phyloP scores from a whole-genome alignment of 2,329 filamentous ascomycete species.

The Pseudohalonectria lignicola region DNA sequence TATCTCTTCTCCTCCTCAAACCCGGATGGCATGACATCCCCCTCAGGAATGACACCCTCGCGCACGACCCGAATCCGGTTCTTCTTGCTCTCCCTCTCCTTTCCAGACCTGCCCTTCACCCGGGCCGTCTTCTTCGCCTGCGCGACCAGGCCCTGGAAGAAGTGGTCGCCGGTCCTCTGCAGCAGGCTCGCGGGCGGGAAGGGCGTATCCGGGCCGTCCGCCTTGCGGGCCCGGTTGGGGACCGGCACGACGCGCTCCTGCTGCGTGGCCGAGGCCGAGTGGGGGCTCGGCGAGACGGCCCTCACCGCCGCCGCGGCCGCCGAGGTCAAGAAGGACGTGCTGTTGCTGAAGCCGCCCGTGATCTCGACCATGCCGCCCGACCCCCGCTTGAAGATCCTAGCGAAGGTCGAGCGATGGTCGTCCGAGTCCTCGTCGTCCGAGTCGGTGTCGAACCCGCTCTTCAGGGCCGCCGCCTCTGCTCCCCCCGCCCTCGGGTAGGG shows the following conservation, averaged over 20 bases:
- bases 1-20: neutral
- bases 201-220: slow-evolving; percentile 3
- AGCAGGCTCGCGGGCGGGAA: slow-evolving; percentile 1
- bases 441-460: slow-evolving; percentile 10
- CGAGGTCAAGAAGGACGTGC: neutral
- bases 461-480: neutral
- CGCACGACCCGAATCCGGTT: neutral
- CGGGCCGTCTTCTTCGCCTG: neutral
- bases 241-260: neutral
- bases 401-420: slow-evolving; percentile 1
- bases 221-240: slow-evolving; percentile 1
- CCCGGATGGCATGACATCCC: neutral
- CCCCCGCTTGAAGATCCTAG: slow-evolving; percentile 2
- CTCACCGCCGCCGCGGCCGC: neutral
- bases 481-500: slow-evolving; percentile 5
- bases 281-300: neutral
- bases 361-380: slow-evolving; percentile 2
- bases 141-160: neutral
- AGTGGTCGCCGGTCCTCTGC: slow-evolving; percentile 1
- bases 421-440: slow-evolving; percentile 7
- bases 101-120: neutral
- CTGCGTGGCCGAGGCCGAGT: neutral
- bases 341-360: no score
- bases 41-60: no score
- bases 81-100: slow-evolving; percentile 1